Percentiles rank a stretch among this genome's conserved stretches.
These are phyloP conservation scores for Arabis hirsuta DNA, from an alignment of 345 rosid genomes.

Conservation along the genomic window DNA sequence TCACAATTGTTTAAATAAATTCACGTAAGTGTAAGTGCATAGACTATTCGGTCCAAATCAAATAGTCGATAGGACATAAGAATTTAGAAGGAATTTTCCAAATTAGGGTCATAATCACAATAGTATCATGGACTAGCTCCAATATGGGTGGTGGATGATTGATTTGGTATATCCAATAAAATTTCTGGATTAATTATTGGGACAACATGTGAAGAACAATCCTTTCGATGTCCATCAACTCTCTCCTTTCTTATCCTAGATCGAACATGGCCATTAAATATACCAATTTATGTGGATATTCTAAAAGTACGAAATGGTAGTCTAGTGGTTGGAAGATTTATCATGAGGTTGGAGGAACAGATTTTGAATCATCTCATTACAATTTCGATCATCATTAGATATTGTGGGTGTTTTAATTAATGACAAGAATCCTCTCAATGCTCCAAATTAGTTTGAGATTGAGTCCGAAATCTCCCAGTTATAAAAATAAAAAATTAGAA, in stretches of 20 bases:
- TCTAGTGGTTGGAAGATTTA: too few relatives aligned
- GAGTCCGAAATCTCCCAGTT: too few relatives aligned
- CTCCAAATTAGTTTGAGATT: too few relatives aligned
- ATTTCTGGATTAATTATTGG: constrained; percentile 18
- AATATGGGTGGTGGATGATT: constrained; percentile 28
- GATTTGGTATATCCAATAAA: constrained; percentile 23
- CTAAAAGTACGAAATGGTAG: background rate
- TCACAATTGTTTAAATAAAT: background rate
- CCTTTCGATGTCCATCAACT: constrained; percentile 31
- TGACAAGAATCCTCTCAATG: too few relatives aligned
- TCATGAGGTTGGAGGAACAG: too few relatives aligned
- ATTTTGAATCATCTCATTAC: background rate
- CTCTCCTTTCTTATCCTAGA: constrained; percentile 26
- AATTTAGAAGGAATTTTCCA: constrained; percentile 25
- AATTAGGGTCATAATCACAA: constrained; percentile 34
- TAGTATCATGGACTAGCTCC: constrained; percentile 28
- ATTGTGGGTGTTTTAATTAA: too few relatives aligned
- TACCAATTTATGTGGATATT: background rate
- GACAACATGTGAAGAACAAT: constrained; percentile 35
- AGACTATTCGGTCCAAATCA: constrained; percentile 25
- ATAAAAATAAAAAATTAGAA: background rate
- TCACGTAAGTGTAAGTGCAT: background rate
- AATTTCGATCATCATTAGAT: background rate
- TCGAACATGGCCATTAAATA: background rate
- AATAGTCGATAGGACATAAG: constrained; percentile 30